Evolutionary conservation across 2,329 filamentous ascomycete genomes (phyloP).

Genomic region (Lachnellula occidentalis): DNA sequence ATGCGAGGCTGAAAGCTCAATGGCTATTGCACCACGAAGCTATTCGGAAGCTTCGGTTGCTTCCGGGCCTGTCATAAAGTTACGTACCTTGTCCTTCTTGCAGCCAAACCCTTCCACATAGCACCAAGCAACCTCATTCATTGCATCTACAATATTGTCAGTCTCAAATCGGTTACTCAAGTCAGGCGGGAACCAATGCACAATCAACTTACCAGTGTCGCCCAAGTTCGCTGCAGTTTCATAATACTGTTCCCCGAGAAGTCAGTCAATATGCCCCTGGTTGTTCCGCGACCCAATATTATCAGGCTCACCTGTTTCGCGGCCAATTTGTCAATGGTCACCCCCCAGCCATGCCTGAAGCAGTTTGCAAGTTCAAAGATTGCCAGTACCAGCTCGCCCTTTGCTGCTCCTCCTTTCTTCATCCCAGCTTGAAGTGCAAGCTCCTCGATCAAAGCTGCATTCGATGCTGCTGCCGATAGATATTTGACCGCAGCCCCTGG

Average conservation of each 20-base stretch:
- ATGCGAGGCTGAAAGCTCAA: constrained; percentile 22
- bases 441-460: constrained; percentile 81
- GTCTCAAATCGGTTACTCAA: constrained; percentile 9
- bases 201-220: constrained; percentile 59
- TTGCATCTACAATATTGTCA: constrained; percentile 61
- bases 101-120: constrained; percentile 95
- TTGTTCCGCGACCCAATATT: constrained; percentile 22
- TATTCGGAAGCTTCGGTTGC: constrained; percentile 22
- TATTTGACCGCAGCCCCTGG: constrained; percentile 71
- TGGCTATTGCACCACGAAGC: constrained; percentile 20
- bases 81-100: constrained; percentile 92
- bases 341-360: constrained; percentile 93
- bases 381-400: constrained; percentile 91
- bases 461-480: constrained; percentile 82
- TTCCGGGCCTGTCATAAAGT: background rate
- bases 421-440: constrained; percentile 80
- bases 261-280: constrained; percentile 20
- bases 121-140: constrained; percentile 96
- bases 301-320: constrained; percentile 58
- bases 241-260: constrained; percentile 66
- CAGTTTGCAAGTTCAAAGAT: constrained; percentile 93
- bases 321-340: constrained; percentile 77
- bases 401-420: constrained; percentile 89
- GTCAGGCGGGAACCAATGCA: constrained; percentile 11
- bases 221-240: constrained; percentile 95